Conservation (phyloP, 495 filamentous ascomycete species). For the Penicillium diatomitis region DNA sequence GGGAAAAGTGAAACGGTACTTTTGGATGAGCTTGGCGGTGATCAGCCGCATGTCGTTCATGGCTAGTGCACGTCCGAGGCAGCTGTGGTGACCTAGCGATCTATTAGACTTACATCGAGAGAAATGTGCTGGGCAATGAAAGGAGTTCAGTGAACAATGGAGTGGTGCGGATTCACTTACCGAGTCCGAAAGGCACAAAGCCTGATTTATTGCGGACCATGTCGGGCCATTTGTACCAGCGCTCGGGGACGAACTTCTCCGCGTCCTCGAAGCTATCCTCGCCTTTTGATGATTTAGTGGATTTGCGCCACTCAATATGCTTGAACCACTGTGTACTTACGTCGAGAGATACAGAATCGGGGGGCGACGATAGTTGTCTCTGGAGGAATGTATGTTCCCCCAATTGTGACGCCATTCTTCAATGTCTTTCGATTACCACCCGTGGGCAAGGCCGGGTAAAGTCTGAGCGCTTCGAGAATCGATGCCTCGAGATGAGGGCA, state of each 20-base stretch:
- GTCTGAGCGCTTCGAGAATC: constrained; percentile 44
- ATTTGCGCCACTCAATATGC: not conserved
- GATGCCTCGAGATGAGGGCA: constrained; percentile 37
- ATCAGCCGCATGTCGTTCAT: constrained; percentile 40
- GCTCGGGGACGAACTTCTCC: constrained; percentile 43
- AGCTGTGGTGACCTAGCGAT: constrained; percentile 16
- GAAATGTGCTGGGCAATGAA: too few species aligned
- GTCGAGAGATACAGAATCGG: constrained; percentile 27
- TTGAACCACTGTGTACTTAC: constrained; percentile 17
- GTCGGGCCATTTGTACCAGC: constrained; percentile 41
- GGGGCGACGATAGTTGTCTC: constrained; percentile 23
- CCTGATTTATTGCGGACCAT: constrained; percentile 39
- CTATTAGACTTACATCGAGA: too few species aligned
- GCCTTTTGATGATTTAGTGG: constrained; percentile 6
- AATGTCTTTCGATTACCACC: constrained; percentile 28
- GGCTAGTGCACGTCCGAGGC: constrained; percentile 43
- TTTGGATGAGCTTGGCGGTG: constrained; percentile 29
- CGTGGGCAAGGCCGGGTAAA: constrained; percentile 38
- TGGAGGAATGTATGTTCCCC: constrained; percentile 16
- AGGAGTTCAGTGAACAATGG: too few species aligned
- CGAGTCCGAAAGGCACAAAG: constrained; percentile 44
- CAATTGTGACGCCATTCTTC: constrained; percentile 12
- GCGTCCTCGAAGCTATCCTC: constrained; percentile 27
- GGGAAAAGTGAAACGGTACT: constrained; percentile 35
- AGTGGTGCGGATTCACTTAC: constrained; percentile 6